Percentiles rank a stretch among this genome's conserved stretches.
Conservation (phyloP, 352 stramenopile genomes). For the Globisporangium camurandrum region DNA sequence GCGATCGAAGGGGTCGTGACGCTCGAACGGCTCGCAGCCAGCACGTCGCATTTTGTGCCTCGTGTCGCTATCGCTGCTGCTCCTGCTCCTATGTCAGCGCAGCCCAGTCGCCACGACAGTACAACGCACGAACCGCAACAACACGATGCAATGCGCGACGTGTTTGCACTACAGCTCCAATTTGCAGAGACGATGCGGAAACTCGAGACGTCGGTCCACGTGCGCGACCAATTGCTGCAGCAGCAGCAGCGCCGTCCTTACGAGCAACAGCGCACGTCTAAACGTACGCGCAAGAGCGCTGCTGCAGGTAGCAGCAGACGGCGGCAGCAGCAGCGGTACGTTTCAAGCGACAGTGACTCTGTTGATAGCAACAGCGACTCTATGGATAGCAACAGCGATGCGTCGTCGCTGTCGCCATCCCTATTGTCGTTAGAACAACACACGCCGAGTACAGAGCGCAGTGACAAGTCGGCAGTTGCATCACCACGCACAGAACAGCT, state of each 20-base stretch:
- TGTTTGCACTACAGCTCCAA: conserved; percentile 56
- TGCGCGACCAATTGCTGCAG: conserved; percentile 39
- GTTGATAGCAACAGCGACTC: conserved; percentile 11
- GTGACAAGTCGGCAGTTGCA: conserved; percentile 22
- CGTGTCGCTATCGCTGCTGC: background rate
- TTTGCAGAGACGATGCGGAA: conserved; percentile 71
- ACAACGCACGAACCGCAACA: background rate
- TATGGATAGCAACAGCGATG: background rate
- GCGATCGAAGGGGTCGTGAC: conserved; percentile 56
- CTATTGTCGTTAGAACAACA: conserved; percentile 1
- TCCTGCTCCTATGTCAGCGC: background rate
- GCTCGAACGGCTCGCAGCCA: conserved; percentile 24
- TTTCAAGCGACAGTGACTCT: conserved; percentile 15
- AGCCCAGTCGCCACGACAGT: too few relatives aligned
- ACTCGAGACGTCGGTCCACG: conserved; percentile 58
- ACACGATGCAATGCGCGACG: conserved; percentile 42
- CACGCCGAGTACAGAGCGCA: conserved; percentile 43
- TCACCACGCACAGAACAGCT: conserved; percentile 9
- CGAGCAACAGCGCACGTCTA: background rate
- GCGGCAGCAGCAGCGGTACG: background rate
- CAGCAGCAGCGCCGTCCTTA: background rate
- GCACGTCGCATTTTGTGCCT: background rate
- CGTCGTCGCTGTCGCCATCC: background rate
- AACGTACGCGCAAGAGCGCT: background rate
- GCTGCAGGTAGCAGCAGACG: background rate